Percentiles rank a stretch among this genome's conserved stretches.
These are phyloP conservation scores for Trichoderma asperelloides DNA, from an alignment of 495 filamentous ascomycete genomes.

Conservation along the genomic window DNA sequence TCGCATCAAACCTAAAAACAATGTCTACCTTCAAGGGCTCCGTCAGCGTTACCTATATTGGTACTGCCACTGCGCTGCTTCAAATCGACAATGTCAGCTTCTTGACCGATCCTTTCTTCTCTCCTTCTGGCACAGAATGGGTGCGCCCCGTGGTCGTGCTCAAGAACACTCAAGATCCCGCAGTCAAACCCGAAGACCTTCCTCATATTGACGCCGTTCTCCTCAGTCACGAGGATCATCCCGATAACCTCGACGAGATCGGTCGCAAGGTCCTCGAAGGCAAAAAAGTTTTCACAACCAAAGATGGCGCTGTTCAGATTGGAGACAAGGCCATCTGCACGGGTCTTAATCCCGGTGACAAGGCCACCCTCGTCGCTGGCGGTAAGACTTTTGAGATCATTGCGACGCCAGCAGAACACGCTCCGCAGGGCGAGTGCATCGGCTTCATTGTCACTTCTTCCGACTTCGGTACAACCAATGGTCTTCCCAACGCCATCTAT, in stretches of 20 bases:
- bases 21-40: conserved; percentile 13
- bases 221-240: conserved; percentile 48
- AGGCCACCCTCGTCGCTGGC: conserved; percentile 15
- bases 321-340: conserved; percentile 33
- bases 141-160: conserved; percentile 23
- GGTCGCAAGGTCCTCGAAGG: conserved; percentile 37
- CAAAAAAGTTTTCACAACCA: conserved; percentile 40
- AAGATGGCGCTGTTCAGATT: conserved; percentile 37
- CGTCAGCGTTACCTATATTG: conserved; percentile 37
- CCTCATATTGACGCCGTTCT: conserved; percentile 44
- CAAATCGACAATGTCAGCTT: conserved; percentile 38
- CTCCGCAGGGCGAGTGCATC: conserved; percentile 39
- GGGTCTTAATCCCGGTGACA: conserved; percentile 27
- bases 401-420: conserved; percentile 37
- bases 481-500: conserved; percentile 43
- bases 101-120: conserved; percentile 49
- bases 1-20: background rate
- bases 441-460: conserved; percentile 37
- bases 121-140: conserved; percentile 31
- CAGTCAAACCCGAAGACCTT: conserved; percentile 28
- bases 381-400: conserved; percentile 39
- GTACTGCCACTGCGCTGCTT: conserved; percentile 43
- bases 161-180: conserved; percentile 26
- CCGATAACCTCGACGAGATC: conserved; percentile 42
- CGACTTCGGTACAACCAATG: conserved; percentile 32